Percentiles rank a stretch among this genome's conserved stretches.
These are phyloP conservation scores for Epicoccum sorghinum DNA, from an alignment of 2,329 filamentous ascomycete genomes.

Conservation along the genomic window DNA sequence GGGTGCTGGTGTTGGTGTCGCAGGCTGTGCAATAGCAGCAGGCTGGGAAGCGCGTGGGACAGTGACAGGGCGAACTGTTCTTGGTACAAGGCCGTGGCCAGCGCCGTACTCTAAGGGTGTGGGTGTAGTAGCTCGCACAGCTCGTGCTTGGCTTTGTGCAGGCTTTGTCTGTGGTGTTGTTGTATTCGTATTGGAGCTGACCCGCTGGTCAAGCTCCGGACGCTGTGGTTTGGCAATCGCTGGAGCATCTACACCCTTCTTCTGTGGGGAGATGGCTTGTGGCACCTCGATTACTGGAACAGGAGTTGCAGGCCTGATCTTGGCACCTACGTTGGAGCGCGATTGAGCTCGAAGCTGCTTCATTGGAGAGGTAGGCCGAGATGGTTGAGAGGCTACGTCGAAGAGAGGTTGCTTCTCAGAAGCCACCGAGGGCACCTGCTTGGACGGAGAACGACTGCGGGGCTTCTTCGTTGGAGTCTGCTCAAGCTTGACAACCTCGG, in stretches of 20 bases:
- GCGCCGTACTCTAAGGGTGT: constrained; percentile 11
- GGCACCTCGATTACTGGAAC: constrained; percentile 1
- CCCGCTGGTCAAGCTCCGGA: constrained; percentile 8
- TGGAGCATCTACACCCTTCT: constrained; percentile 22
- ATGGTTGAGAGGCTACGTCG: neutral
- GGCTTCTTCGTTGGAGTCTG: constrained; percentile 12
- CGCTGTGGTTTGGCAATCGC: constrained; percentile 13
- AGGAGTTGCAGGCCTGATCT: constrained; percentile 32
- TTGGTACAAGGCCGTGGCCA: constrained; percentile 32
- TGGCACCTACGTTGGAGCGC: constrained; percentile 39
- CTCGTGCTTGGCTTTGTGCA: constrained; percentile 1
- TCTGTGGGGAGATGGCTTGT: constrained; percentile 3
- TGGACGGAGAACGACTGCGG: constrained; percentile 12
- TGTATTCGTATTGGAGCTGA: constrained; percentile 18
- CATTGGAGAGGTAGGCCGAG: constrained; percentile 7
- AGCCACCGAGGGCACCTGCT: neutral
- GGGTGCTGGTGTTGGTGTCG: constrained; percentile 18
- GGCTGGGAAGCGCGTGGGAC: constrained; percentile 24
- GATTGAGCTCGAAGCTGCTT: constrained; percentile 18
- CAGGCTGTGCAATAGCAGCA: constrained; percentile 15
- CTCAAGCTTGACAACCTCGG: neutral
- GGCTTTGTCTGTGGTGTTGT: constrained; percentile 10
- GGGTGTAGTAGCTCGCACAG: constrained; percentile 18
- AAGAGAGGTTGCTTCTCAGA: neutral
- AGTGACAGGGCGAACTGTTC: constrained; percentile 31